These are phyloP conservation scores for Syzygium aromaticum DNA, from an alignment of 345 rosid genomes.

Conservation along the genomic window DNA sequence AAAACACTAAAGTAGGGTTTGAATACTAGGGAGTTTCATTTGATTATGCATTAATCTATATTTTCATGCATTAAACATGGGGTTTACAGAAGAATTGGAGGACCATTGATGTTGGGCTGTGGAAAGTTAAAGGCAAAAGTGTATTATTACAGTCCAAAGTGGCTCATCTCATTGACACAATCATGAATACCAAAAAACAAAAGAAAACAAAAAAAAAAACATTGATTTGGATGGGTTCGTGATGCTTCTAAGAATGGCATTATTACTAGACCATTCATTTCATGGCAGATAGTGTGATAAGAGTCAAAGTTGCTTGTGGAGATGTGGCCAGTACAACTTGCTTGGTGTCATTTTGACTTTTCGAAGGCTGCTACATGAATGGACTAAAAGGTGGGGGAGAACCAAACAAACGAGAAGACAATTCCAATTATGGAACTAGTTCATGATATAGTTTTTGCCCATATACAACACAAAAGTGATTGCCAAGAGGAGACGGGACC, in stretches of 20 bases:
- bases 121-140: not conserved
- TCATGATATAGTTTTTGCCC: not conserved
- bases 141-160: not conserved
- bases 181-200: not conserved
- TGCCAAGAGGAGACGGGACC: not conserved
- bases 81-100: not conserved
- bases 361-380: not conserved
- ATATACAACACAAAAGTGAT: not conserved
- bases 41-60: not conserved
- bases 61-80: not conserved
- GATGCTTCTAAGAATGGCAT: not conserved
- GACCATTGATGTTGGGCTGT: not conserved
- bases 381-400: not conserved
- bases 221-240: not conserved
- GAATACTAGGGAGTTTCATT: not conserved
- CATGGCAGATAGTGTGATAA: not conserved
- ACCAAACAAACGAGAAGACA: not conserved
- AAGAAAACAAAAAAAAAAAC: not conserved
- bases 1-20: not conserved
- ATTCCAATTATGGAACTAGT: not conserved
- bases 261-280: not conserved
- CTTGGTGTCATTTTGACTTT: not conserved
- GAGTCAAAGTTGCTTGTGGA: not conserved
- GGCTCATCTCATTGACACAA: not conserved
- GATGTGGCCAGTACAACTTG: not conserved